Conservation (phyloP, 2,329 filamentous ascomycete species). For the Fusarium beomiforme region DNA sequence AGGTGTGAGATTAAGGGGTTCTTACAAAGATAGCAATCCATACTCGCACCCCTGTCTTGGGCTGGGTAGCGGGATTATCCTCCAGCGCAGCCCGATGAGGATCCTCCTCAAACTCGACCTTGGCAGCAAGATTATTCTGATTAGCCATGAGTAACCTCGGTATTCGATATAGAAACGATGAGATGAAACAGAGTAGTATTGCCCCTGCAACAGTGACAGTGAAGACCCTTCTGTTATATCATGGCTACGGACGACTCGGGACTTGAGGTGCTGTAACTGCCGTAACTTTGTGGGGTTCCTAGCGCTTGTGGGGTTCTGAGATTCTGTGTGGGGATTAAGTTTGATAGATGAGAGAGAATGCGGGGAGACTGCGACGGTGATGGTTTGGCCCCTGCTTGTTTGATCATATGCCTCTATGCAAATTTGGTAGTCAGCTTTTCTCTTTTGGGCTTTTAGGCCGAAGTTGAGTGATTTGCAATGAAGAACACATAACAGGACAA, state of each 20-base stretch:
- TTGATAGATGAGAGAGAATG: not conserved
- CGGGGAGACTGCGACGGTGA: not conserved
- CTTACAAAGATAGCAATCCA: slow-evolving; percentile 18
- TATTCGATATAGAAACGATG: not conserved
- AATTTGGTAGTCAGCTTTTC: not conserved
- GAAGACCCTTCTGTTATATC: not conserved
- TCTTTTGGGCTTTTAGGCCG: not conserved
- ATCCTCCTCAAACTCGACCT: slow-evolving; percentile 14
- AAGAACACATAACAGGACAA: not conserved
- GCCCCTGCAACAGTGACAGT: not conserved
- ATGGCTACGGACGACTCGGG: not conserved
- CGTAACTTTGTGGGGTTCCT: not conserved
- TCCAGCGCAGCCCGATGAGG: slow-evolving; percentile 19
- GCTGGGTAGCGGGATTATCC: slow-evolving; percentile 1
- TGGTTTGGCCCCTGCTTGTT: not conserved
- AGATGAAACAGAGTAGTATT: not conserved
- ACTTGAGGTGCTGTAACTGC: not conserved
- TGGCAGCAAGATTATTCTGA: not conserved
- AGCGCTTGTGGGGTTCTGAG: not conserved
- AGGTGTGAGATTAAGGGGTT: not conserved
- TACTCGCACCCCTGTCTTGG: not conserved
- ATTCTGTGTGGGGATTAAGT: not conserved
- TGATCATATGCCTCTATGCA: not conserved
- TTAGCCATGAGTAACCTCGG: not conserved
- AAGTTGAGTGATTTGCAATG: not conserved